These are phyloP conservation scores for Geoglossum glabrum DNA, from an alignment of 495 filamentous ascomycete species.

Conservation along the genomic window DNA sequence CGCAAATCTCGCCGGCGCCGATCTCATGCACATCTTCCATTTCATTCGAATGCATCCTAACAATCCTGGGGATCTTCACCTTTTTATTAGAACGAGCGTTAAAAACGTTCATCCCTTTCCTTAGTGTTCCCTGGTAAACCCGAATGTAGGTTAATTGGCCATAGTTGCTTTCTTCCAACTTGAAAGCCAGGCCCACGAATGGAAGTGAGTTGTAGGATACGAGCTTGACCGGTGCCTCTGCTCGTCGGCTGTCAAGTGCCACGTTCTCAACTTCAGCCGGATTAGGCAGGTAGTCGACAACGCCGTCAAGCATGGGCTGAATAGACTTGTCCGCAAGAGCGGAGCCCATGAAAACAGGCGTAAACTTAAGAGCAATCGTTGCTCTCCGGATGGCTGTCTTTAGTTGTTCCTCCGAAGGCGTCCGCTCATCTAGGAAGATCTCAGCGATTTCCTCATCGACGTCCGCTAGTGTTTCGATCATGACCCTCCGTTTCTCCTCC, in stretches of 20 bases:
- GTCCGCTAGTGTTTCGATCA: conserved; percentile 92
- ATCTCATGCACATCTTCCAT: conserved; percentile 93
- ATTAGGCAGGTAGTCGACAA: conserved; percentile 91
- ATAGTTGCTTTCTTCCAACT: conserved; percentile 97
- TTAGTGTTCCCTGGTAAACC: conserved; percentile 86
- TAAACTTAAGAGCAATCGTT: conserved; percentile 78
- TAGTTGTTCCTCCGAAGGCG: conserved; percentile 59
- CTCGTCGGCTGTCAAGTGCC: conserved; percentile 63
- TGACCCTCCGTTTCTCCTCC: conserved; percentile 56
- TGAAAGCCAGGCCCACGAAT: conserved; percentile 94
- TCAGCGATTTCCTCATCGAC: conserved; percentile 98
- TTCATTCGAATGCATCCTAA: conserved; percentile 98
- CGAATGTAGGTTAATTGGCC: conserved; percentile 97
- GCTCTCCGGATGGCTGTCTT: conserved; percentile 77
- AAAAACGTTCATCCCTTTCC: conserved; percentile 75
- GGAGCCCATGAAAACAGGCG: conserved; percentile 89
- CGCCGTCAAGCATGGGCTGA: conserved; percentile 93
- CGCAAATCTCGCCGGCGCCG: conserved; percentile 91
- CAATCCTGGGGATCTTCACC: conserved; percentile 90
- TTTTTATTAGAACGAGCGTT: conserved; percentile 91
- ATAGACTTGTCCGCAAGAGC: conserved; percentile 88
- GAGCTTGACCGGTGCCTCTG: conserved; percentile 63
- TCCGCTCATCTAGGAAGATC: conserved; percentile 72
- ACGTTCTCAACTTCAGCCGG: conserved; percentile 77
- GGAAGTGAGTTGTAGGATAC: conserved; percentile 82